These are phyloP conservation scores for Kregervanrija pseudodelftensis DNA, from an alignment of 805 yeast species.

Conservation along the genomic window DNA sequence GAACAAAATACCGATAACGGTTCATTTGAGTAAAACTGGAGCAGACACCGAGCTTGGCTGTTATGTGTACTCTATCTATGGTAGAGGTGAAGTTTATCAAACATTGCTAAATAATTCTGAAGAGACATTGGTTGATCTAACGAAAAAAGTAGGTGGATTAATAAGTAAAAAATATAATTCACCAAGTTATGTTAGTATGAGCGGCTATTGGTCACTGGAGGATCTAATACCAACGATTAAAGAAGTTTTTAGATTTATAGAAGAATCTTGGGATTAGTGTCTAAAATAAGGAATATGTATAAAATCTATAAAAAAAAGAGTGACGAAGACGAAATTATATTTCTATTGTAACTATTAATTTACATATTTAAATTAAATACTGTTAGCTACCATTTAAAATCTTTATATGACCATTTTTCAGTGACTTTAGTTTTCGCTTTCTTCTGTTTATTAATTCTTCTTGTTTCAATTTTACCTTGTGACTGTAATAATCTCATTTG, in stretches of 20 bases:
- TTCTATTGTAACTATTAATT: not conserved
- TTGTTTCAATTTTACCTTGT: slow-evolving; percentile 79
- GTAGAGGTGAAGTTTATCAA: slow-evolving; percentile 30
- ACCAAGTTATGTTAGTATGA: slow-evolving; percentile 41
- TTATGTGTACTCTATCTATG: slow-evolving; percentile 36
- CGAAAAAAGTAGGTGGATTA: slow-evolving; percentile 36
- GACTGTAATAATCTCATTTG: slow-evolving; percentile 77
- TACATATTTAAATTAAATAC: not conserved
- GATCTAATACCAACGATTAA: slow-evolving; percentile 25
- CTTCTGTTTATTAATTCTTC: slow-evolving; percentile 59
- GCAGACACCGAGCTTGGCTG: slow-evolving; percentile 30
- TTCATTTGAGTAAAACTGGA: slow-evolving; percentile 29
- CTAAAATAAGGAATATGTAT: not conserved
- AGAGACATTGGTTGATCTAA: slow-evolving; percentile 34
- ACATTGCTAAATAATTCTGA: slow-evolving; percentile 37
- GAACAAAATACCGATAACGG: slow-evolving; percentile 29
- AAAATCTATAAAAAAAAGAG: not conserved
- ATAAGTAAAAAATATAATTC: slow-evolving; percentile 31
- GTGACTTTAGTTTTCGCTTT: slow-evolving; percentile 69
- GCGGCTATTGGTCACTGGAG: slow-evolving; percentile 31
- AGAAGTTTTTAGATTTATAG: slow-evolving; percentile 25
- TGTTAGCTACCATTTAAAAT: slow-evolving; percentile 48
- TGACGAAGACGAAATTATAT: not conserved
- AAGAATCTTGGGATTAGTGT: slow-evolving; percentile 12
- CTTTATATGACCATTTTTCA: slow-evolving; percentile 92